These are phyloP conservation scores for Nakazawaea populi DNA, from an alignment of 805 yeast genomes.

Conservation along the genomic window DNA sequence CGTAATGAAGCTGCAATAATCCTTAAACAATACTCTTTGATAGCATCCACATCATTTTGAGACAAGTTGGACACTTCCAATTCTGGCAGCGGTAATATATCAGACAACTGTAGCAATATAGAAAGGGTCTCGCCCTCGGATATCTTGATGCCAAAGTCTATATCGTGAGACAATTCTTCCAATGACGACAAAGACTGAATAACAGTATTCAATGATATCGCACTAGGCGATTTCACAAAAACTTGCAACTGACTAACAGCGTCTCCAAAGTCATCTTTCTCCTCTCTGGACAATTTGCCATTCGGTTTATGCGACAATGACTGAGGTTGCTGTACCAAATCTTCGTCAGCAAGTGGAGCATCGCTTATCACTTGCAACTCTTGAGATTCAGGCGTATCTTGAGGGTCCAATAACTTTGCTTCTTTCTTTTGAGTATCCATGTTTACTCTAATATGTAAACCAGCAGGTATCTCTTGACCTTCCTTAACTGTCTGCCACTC, in stretches of 20 bases:
- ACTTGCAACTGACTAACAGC: not conserved
- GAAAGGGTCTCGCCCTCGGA: slow-evolving; percentile 26
- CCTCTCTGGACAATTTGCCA: not conserved
- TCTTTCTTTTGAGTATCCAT: slow-evolving; percentile 65
- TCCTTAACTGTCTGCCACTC: slow-evolving; percentile 67
- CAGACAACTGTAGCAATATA: slow-evolving; percentile 24
- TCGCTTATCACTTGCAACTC: slow-evolving; percentile 13
- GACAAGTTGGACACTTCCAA: slow-evolving; percentile 3
- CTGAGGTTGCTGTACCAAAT: not conserved
- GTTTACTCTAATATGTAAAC: slow-evolving; percentile 70
- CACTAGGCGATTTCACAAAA: not conserved
- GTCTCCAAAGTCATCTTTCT: slow-evolving; percentile 1
- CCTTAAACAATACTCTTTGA: slow-evolving; percentile 50
- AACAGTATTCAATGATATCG: not conserved
- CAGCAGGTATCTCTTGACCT: slow-evolving; percentile 78
- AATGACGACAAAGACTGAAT: slow-evolving; percentile 35
- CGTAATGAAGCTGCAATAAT: slow-evolving; percentile 64
- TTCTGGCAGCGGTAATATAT: slow-evolving; percentile 15
- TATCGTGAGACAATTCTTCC: slow-evolving; percentile 61
- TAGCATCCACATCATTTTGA: slow-evolving; percentile 10
- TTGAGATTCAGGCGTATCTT: slow-evolving; percentile 6
- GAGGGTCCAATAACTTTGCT: slow-evolving; percentile 52
- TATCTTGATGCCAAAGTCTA: slow-evolving; percentile 53
- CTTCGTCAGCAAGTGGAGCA: slow-evolving; percentile 9
- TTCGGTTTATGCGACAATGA: slow-evolving; percentile 7